These are phyloP conservation scores for Chaetothyriales sp. DNA, from an alignment of 2,329 filamentous ascomycete genomes.

Conservation along the genomic window DNA sequence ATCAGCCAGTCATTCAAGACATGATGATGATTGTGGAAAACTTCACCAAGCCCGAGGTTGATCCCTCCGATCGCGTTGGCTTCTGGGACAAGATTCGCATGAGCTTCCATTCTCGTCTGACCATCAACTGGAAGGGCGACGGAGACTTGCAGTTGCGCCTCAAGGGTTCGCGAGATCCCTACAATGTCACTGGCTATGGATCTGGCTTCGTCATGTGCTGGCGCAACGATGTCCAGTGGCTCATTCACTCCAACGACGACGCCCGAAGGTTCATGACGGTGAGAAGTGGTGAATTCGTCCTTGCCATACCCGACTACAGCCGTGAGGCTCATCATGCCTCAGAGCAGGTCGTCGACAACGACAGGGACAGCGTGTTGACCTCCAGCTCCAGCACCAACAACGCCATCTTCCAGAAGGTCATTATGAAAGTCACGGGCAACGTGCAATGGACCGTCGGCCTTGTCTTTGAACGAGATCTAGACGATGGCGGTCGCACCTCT, in stretches of 20 bases:
- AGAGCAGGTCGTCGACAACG: constrained; percentile 23
- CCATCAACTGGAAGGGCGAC: constrained; percentile 83
- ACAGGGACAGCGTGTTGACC: constrained; percentile 47
- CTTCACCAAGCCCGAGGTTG: constrained; percentile 89
- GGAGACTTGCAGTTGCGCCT: constrained; percentile 88
- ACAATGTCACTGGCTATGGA: constrained; percentile 80
- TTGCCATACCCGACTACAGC: constrained; percentile 88
- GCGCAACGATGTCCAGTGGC: constrained; percentile 84
- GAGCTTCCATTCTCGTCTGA: constrained; percentile 82
- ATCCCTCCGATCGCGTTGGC: constrained; percentile 82
- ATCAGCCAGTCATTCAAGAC: constrained; percentile 94
- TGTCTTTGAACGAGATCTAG: constrained; percentile 76
- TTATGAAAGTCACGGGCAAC: constrained; percentile 96
- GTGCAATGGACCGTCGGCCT: constrained; percentile 86
- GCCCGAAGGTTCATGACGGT: constrained; percentile 91
- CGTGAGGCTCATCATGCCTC: constrained; percentile 63
- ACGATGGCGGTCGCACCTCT: constrained; percentile 61
- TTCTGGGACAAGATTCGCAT: constrained; percentile 99
- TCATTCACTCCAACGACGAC: constrained; percentile 70
- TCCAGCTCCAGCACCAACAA: constrained; percentile 55
- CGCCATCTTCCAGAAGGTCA: constrained; percentile 90
- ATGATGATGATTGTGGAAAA: constrained; percentile 99
- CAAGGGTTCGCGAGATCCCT: constrained; percentile 84
- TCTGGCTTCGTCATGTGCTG: constrained; percentile 98
- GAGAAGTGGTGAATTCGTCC: constrained; percentile 85